Conservation (phyloP, 148 eudicot species). For the Persicaria maculosa region DNA sequence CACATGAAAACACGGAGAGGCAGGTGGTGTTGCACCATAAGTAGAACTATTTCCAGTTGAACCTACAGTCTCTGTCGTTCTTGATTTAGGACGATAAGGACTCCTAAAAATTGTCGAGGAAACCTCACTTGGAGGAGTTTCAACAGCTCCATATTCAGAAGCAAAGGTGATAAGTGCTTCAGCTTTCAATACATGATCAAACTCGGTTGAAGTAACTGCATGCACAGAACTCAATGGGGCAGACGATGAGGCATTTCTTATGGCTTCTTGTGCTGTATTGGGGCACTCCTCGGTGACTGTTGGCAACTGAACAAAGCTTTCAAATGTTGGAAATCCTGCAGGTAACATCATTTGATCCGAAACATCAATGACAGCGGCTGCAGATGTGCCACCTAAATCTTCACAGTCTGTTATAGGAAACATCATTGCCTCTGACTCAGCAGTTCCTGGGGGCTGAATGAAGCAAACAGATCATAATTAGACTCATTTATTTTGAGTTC, state of each 20-base stretch:
- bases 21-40: slow-evolving; percentile 86
- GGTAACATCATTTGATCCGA: slow-evolving; percentile 76
- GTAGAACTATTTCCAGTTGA: slow-evolving; percentile 68
- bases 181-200: slow-evolving; percentile 70
- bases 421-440: slow-evolving; percentile 60
- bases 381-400: slow-evolving; percentile 62
- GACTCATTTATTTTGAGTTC: not conserved
- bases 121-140: slow-evolving; percentile 52
- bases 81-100: slow-evolving; percentile 75
- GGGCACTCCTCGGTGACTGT: slow-evolving; percentile 48
- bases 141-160: slow-evolving; percentile 93
- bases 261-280: slow-evolving; percentile 50
- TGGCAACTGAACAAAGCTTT: slow-evolving; percentile 55
- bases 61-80: slow-evolving; percentile 57
- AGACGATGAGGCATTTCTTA: slow-evolving; percentile 39
- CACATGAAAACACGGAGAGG: slow-evolving; percentile 53
- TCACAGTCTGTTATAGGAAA: slow-evolving; percentile 60
- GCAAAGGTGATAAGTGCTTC: slow-evolving; percentile 95
- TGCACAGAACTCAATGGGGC: slow-evolving; percentile 36
- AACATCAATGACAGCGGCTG: slow-evolving; percentile 61
- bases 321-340: slow-evolving; percentile 50
- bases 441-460: slow-evolving; percentile 97
- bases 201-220: slow-evolving; percentile 50
- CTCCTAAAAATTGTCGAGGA: slow-evolving; percentile 63
- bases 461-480: slow-evolving; percentile 18